Conservation (phyloP, 495 filamentous ascomycete genomes). For the Neurospora pannonica region DNA sequence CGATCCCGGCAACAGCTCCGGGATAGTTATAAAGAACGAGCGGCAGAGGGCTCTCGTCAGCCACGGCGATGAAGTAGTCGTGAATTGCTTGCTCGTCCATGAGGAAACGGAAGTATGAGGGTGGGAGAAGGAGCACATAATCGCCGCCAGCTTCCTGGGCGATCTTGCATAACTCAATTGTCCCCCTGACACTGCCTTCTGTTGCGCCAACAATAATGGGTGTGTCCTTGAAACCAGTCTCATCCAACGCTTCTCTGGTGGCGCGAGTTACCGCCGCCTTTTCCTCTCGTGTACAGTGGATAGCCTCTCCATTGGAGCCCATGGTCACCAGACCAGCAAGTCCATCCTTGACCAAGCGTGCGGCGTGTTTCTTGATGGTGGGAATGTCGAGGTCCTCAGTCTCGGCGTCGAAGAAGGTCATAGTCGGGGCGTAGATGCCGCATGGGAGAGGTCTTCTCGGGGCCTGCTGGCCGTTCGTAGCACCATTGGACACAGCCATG, state of each 20-base stretch:
- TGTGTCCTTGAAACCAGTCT: conserved; percentile 64
- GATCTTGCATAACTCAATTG: conserved; percentile 63
- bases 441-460: conserved; percentile 58
- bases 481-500: conserved; percentile 30
- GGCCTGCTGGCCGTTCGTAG: conserved; percentile 28
- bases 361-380: conserved; percentile 67
- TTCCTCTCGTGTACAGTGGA: conserved; percentile 68
- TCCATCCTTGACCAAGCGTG: conserved; percentile 71
- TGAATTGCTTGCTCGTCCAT: conserved; percentile 70
- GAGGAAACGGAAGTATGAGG: conserved; percentile 72
- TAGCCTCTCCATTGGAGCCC: conserved; percentile 85
- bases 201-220: conserved; percentile 75
- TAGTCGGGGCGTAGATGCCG: conserved; percentile 82
- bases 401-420: conserved; percentile 78
- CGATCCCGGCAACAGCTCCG: conserved; percentile 80
- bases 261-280: conserved; percentile 67
- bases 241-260: conserved; percentile 74
- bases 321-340: conserved; percentile 78
- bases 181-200: conserved; percentile 69
- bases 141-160: conserved; percentile 64
- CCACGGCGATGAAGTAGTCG: conserved; percentile 68
- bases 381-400: conserved; percentile 78
- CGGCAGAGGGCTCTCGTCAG: conserved; percentile 64
- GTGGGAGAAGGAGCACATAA: conserved; percentile 68
- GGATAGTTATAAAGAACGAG: conserved; percentile 90